A percentile compares a stretch with the other conserved stretches of the same genome.
Conservation (phyloP, 805 yeast genomes). For the Starmerella floris region DNA sequence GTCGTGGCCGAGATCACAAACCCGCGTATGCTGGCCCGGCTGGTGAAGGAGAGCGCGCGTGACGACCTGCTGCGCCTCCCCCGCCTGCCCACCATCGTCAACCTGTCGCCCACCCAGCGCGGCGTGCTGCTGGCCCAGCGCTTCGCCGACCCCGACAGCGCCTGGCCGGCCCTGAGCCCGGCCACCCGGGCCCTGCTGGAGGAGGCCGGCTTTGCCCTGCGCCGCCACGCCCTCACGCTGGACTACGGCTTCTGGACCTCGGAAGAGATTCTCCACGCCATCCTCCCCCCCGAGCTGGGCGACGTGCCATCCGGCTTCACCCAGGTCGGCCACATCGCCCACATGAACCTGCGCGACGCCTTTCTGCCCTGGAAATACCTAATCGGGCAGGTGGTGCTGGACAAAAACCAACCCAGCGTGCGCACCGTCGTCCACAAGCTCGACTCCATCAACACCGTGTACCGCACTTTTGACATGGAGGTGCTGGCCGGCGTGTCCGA, state of each 20-base stretch:
- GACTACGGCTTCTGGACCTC: conserved; percentile 76
- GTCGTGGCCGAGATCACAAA: conserved; percentile 60
- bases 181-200: conserved; percentile 36
- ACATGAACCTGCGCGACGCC: conserved; percentile 69
- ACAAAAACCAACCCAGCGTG: conserved; percentile 54
- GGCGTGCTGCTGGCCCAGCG: conserved; percentile 47
- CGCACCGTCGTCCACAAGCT: conserved; percentile 86
- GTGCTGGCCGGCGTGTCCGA: conserved; percentile 69
- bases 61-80: conserved; percentile 57
- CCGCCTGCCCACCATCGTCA: conserved; percentile 56
- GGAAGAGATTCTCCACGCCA: conserved; percentile 69
- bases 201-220: conserved; percentile 35
- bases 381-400: conserved; percentile 82
- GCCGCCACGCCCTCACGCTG: conserved; percentile 42
- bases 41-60: conserved; percentile 42
- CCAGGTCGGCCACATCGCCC: conserved; percentile 91
- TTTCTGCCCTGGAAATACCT: conserved; percentile 67
- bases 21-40: conserved; percentile 44
- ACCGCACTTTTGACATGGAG: conserved; percentile 87
- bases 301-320: conserved; percentile 88
- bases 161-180: conserved; percentile 30
- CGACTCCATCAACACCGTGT: conserved; percentile 73
- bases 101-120: conserved; percentile 29
- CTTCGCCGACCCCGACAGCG: conserved; percentile 24
- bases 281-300: conserved; percentile 58